Base-by-base conservation (phyloP, 2,329 filamentous ascomycete genomes). In the Geosmithia flava region DNA sequence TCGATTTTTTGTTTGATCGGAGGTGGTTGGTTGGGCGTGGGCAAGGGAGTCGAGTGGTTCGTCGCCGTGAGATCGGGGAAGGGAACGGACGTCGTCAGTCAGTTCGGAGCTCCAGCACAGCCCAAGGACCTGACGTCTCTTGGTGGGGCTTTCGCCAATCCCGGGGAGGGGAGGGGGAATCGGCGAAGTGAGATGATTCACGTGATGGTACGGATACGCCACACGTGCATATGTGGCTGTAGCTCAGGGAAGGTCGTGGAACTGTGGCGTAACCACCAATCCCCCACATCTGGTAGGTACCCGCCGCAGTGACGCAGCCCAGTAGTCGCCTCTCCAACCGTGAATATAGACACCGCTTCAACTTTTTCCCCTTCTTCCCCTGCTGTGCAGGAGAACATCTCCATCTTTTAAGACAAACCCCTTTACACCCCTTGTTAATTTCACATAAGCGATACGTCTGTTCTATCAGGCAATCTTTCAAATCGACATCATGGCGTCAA, bases 401-500 rank as follows among this genome's bases (percentile, higher is more conserved):
- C 42, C 19, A 44, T 20, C 11, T 15, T 44, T 23, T n/a, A n/a
- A n/a, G n/a, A n/a, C n/a, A 20, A 44, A 16, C 3, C 11, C 10
- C 11, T 3, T 37, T 37, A 11, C 33, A 11, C 6, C 42, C 42
- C 20, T 20, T 23, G 19, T 8, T 2, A 44, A 23, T 20, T 44
- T 20, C 13, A 23, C 20, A 44, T 15, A 27, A 27, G 23, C 6
- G 7, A 16, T 44, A 20, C 20, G 42, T 44, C 20, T 44, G 19
- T 42, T 11, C 23, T 16, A 44, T 4, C 19, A 44, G 42, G 27
- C 17, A 8, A 37, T 13, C 15, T 13, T 37, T 11, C 3, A 6
- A 23, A 13, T 42, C 23, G 27, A 47, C 57, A 67, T 55, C 52
- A 80, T 80, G 77, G 70, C 73, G 51, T 67, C 74, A 51, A 71